phyloP scores from a whole-genome alignment of 805 yeast genomes.

The Candida tibetensis region DNA sequence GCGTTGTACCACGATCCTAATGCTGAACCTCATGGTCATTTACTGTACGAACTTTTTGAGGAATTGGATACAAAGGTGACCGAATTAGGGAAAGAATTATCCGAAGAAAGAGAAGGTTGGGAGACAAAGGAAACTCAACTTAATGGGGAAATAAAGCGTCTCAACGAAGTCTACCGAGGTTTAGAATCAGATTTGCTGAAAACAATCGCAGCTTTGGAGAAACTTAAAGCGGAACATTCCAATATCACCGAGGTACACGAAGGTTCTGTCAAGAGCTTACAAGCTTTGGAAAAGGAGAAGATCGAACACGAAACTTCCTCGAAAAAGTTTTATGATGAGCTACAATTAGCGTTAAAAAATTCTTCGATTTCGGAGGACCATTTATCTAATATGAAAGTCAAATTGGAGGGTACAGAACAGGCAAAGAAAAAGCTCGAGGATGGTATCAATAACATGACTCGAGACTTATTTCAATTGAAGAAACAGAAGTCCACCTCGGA shows the following conservation, averaged over 20 bases:
- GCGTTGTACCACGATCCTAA: slow-evolving; percentile 75
- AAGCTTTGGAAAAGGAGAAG: slow-evolving; percentile 28
- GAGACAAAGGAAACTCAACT: slow-evolving; percentile 17
- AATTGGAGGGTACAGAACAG: slow-evolving; percentile 30
- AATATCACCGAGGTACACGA: slow-evolving; percentile 19
- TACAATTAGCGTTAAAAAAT: slow-evolving; percentile 29
- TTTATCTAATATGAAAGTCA: slow-evolving; percentile 26
- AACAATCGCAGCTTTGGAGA: slow-evolving; percentile 31
- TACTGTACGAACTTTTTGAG: slow-evolving; percentile 61
- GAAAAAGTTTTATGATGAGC: slow-evolving; percentile 25
- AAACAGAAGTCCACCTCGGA: slow-evolving; percentile 56
- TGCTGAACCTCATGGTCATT: slow-evolving; percentile 62
- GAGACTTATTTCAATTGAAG: slow-evolving; percentile 69
- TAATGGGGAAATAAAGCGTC: slow-evolving; percentile 14
- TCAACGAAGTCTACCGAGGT: slow-evolving; percentile 17
- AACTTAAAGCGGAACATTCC: slow-evolving; percentile 19
- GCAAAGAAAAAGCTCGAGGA: slow-evolving; percentile 69
- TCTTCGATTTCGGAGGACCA: slow-evolving; percentile 22
- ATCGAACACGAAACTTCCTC: slow-evolving; percentile 30
- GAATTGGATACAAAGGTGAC: slow-evolving; percentile 39
- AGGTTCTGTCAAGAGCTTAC: slow-evolving; percentile 19
- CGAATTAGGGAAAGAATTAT: slow-evolving; percentile 22
- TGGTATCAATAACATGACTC: slow-evolving; percentile 86
- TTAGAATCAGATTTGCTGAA: slow-evolving; percentile 12
- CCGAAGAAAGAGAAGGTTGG: slow-evolving; percentile 19